Evolutionary conservation across 345 rosid genomes (phyloP).

Genomic region (Zanthoxylum bungeanum): DNA sequence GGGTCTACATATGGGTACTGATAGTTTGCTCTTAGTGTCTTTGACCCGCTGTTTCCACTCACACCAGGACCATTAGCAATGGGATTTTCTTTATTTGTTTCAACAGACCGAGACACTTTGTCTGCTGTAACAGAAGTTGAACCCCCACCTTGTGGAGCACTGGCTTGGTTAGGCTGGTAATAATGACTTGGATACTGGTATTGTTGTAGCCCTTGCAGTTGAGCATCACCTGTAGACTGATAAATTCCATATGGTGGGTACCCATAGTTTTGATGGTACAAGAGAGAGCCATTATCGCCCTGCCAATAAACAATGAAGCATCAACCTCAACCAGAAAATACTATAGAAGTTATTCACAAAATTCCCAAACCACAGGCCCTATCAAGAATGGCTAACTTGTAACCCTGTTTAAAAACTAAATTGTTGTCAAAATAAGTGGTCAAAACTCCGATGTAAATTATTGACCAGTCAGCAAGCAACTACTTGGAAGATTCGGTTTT

Average conservation of each 20-base stretch:
- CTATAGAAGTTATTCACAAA: neutral
- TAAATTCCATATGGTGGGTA: conserved; percentile 46
- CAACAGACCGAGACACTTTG: conserved; percentile 29
- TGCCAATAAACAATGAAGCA: conserved; percentile 25
- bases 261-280: conserved; percentile 41
- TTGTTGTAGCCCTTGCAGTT: conserved; percentile 37
- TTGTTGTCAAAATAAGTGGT: neutral
- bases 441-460: neutral
- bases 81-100: conserved; percentile 27
- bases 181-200: conserved; percentile 54
- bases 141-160: conserved; percentile 24
- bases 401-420: neutral
- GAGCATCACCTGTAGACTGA: conserved; percentile 36
- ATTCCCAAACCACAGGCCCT: neutral
- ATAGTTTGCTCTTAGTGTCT: conserved; percentile 37
- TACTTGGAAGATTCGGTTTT: neutral
- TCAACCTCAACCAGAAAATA: neutral
- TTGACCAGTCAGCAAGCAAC: neutral
- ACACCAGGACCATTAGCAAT: conserved; percentile 24
- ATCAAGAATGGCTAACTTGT: neutral
- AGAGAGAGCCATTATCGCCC: conserved; percentile 39
- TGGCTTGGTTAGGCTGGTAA: conserved; percentile 24
- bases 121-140: conserved; percentile 23
- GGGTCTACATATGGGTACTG: conserved; percentile 35
- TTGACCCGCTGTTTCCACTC: conserved; percentile 35